Evolutionary conservation across 768 basidiomycete species (phyloP).

Genomic region (Tricholoma matsutake): DNA sequence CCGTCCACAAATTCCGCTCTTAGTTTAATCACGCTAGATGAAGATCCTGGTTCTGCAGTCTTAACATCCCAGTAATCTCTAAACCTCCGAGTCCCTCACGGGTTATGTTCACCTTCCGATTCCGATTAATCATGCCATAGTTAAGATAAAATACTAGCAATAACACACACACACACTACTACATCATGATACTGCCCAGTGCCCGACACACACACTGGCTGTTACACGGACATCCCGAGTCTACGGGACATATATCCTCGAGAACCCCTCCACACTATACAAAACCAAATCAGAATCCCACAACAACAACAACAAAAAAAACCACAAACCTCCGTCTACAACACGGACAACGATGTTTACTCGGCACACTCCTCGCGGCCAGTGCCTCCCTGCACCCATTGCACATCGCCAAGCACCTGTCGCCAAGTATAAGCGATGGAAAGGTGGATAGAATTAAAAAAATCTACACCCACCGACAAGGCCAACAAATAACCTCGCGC

Average conservation of each 20-base stretch:
- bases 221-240: background rate
- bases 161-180: too few relatives aligned
- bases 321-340: constrained; percentile 49
- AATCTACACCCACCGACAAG: constrained; percentile 56
- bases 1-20: too few relatives aligned
- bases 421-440: background rate
- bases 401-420: constrained; percentile 58
- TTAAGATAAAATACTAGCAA: too few relatives aligned
- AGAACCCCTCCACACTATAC: constrained; percentile 49
- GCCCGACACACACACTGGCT: too few relatives aligned
- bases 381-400: constrained; percentile 63
- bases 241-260: constrained; percentile 59
- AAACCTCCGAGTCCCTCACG: too few relatives aligned
- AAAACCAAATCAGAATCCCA: background rate
- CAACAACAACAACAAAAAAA: background rate
- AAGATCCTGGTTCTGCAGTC: too few relatives aligned
- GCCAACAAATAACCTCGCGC: constrained; percentile 79
- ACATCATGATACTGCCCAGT: too few relatives aligned
- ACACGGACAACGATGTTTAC: constrained; percentile 65
- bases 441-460: background rate
- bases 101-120: too few relatives aligned
- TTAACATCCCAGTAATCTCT: too few relatives aligned
- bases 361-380: constrained; percentile 49
- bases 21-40: too few relatives aligned
- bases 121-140: too few relatives aligned